Evolutionary conservation across 2,329 filamentous ascomycete genomes (phyloP).

Genomic region (Diaporthe australafricana): DNA sequence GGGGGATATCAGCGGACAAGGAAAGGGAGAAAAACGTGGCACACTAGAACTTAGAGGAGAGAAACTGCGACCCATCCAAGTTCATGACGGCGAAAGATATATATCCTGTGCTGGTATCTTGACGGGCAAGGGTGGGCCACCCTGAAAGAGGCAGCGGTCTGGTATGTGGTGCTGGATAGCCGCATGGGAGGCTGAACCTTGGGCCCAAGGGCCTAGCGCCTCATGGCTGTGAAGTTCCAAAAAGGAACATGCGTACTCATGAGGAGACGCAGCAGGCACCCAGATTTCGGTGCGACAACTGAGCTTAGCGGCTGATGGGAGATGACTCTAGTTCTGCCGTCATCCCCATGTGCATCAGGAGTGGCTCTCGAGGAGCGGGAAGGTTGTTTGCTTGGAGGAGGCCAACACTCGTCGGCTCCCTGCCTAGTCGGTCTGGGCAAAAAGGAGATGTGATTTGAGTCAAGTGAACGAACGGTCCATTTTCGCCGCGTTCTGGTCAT

Average conservation of each 20-base stretch:
- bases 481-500: neutral
- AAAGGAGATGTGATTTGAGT: neutral
- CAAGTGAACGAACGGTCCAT: neutral
- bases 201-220: conserved; percentile 6
- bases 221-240: conserved; percentile 9
- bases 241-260: neutral
- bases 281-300: neutral
- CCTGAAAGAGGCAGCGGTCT: neutral
- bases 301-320: conserved; percentile 19
- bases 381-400: neutral
- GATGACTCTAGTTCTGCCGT: conserved; percentile 13
- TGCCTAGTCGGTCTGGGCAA: neutral
- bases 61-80: neutral
- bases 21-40: neutral
- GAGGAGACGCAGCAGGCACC: conserved; percentile 21
- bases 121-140: conserved; percentile 1
- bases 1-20: neutral
- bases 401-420: neutral
- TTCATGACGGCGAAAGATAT: conserved; percentile 6
- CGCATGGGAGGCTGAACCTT: conserved; percentile 12
- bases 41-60: neutral
- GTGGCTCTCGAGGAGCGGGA: neutral
- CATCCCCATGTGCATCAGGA: neutral
- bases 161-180: neutral
- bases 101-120: neutral